Base-by-base conservation (phyloP, 345 rosid genomes). In the Gossypium australe region DNA sequence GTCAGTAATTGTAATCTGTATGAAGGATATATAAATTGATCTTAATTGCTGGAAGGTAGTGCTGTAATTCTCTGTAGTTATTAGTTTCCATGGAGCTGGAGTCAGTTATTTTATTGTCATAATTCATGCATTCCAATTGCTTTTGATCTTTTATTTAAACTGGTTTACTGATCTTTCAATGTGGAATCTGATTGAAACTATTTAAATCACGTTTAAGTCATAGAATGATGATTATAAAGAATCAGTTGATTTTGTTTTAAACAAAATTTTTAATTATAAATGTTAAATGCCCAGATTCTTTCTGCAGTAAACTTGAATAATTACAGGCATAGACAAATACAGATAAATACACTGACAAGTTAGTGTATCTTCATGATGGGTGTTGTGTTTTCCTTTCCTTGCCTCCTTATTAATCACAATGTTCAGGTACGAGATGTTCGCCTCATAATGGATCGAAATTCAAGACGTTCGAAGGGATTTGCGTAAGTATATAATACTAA, bases 401-500 rank as follows among this genome's bases (percentile, higher is more conserved):
- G 11, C 20, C 41, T 41, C 29, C 17, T 47, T 78, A 38, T 67
- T 65, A 14, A 70, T 60, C 25, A 18, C 74, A 57, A 63, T 81
- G 86, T 81, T 49, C 87, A 95, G 99, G 99, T 95, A 49, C 89
- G 99, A 69, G 98, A 95, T 85, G 98, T 93, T 44, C 93, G 99
- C 48, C 90, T 95, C 73, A 95, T 95, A 71, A 90, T 95, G 98
- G 99, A 95, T 82, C 94, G 98, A 57, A 95, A 86, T 86, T 89
- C 98, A 75, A 90, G 99, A 80, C 93, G 97, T 61, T 95, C 99
- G 11, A 93, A 90, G 79, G 99, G 98, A 71, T 93, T 95, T 64
- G 97, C 97, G 98, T 93, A 82, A 81, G 90, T 76, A 5, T 34
- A 34, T 34, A 34, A 34, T 34, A 70, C 41, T 70, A 38, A 59